Conservation (phyloP, 2,329 filamentous ascomycete species). For the Xylaria digitata region DNA sequence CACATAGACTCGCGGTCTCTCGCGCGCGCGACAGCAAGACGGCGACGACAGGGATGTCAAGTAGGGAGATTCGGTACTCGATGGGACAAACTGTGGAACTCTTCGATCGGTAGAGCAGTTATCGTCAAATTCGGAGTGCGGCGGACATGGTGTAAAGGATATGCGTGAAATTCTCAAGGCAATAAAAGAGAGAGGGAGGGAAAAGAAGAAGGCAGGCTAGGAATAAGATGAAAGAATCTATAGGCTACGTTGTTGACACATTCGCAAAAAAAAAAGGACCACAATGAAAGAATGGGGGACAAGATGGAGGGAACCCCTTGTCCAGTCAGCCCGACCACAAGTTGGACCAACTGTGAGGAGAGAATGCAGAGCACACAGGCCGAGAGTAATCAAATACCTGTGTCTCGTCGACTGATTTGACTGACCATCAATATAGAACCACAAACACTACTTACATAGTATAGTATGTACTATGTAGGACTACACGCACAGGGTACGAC, state of each 20-base stretch:
- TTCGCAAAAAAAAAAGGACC: constrained; percentile 16
- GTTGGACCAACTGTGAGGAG: neutral
- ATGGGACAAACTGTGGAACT: constrained; percentile 22
- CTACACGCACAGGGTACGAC: no score
- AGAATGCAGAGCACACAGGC: neutral
- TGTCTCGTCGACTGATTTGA: constrained; percentile 23
- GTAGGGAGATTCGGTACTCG: constrained; percentile 5
- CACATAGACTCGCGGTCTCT: constrained; percentile 21
- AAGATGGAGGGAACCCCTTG: constrained; percentile 21
- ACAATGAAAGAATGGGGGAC: neutral
- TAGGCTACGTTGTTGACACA: constrained; percentile 31
- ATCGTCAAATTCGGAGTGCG: constrained; percentile 20
- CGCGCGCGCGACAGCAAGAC: constrained; percentile 26
- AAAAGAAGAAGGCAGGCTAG: no score
- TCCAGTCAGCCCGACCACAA: constrained; percentile 33
- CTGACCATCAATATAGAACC: constrained; percentile 7
- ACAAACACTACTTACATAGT: neutral
- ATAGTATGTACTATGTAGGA: neutral
- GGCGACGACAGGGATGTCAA: constrained; percentile 21
- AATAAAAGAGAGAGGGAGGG: neutral
- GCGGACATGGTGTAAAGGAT: constrained; percentile 26
- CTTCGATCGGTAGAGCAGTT: constrained; percentile 24
- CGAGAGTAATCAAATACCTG: constrained; percentile 25
- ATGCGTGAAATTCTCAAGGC: neutral
- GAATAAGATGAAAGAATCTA: neutral